These are phyloP conservation scores for Balansia obtecta DNA, from an alignment of 2,329 filamentous ascomycete species.

Conservation along the genomic window DNA sequence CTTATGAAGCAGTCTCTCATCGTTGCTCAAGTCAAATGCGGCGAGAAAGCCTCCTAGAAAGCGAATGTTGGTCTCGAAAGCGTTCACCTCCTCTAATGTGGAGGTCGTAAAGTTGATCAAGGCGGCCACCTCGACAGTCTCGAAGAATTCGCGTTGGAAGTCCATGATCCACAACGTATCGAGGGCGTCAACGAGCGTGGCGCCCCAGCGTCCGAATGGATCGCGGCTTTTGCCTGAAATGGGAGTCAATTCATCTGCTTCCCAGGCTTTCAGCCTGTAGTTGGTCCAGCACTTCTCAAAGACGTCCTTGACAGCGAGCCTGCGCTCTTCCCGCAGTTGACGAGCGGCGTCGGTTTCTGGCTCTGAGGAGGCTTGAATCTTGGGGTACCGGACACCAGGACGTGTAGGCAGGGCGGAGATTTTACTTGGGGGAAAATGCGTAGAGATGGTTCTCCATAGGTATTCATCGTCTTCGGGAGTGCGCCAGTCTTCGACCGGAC, in stretches of 20 bases:
- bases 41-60: conserved; percentile 38
- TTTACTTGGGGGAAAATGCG: neutral
- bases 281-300: conserved; percentile 34
- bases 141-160: conserved; percentile 40
- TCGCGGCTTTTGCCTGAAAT: conserved; percentile 32
- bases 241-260: conserved; percentile 37
- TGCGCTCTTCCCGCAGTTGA: conserved; percentile 19
- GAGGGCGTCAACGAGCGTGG: conserved; percentile 46
- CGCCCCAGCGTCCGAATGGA: conserved; percentile 41
- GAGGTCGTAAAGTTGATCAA: conserved; percentile 39
- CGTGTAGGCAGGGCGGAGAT: neutral
- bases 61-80: conserved; percentile 43
- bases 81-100: conserved; percentile 30
- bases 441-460: neutral
- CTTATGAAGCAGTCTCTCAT: conserved; percentile 31
- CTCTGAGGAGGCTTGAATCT: neutral
- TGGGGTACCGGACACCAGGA: neutral
- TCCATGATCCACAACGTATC: conserved; percentile 53
- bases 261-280: conserved; percentile 39
- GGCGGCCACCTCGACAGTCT: conserved; percentile 35
- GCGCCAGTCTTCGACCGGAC: neutral
- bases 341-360: neutral
- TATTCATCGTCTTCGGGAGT: neutral
- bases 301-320: conserved; percentile 27
- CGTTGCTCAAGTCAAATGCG: conserved; percentile 36